Base-by-base conservation (phyloP, 2,329 filamentous ascomycete species). In the Salinomyces thailandicus region DNA sequence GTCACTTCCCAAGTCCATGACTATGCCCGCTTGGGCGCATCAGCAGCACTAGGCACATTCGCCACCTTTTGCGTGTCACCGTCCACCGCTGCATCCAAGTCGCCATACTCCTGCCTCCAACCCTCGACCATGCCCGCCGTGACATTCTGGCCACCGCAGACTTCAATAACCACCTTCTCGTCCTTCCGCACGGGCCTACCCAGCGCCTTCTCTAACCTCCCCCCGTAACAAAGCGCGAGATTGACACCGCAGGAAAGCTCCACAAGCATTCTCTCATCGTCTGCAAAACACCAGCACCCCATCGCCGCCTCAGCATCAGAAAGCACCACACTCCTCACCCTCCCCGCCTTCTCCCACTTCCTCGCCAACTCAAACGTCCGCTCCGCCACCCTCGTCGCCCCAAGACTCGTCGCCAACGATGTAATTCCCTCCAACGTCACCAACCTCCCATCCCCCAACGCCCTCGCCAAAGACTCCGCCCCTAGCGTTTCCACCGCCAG, bases 171-270 rank as follows among this genome's bases (percentile, higher is more conserved):
- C 5, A 95, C 73, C 46, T 83, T 84, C 55, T 77, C 81, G 39
- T 72, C 63, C 0, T 67, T 64, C 61, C 71, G 78, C 44, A 85
- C 70, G 20, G 71, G 70, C 19, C 79, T 74, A 0, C 86, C 62
- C 7, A 75, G 48, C 2, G 57, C 62, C 48, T 69, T 66, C 52
- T 77, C 71, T 51, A 93, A 54, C 27, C 72, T 60, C 0, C 72
- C 76, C 27, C 73, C 73, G 51, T 85, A 85, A 40, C 69, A 77
- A 3, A 75, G 58, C 1, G 80, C 84, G 9, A 93, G 62, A 35
- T 80, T 81, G 5, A 89, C 85, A 1, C 87, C 86, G 57, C 89
- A 95, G 0, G 86, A 78, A 22, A 81, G 67, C 64, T 96, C 89
- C 3, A 94, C 84, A 39, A 94, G 66, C 38, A 89, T 63, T 17